A percentile compares a stretch with the other conserved stretches of the same genome.
phyloP scores from a whole-genome alignment of 257 asterid species.

The Euphrasia confusa region DNA sequence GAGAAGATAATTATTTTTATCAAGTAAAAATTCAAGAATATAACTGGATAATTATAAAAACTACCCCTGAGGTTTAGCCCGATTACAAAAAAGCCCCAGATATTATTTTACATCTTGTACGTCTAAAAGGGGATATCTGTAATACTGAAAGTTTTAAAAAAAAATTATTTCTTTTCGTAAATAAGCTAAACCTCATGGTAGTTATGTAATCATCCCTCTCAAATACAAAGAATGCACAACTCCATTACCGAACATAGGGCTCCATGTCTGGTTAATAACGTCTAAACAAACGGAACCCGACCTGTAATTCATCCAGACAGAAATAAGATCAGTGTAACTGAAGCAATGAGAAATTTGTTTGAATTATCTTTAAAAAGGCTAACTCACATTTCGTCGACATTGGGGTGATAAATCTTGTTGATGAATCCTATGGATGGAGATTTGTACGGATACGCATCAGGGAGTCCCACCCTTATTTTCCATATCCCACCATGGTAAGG shows the following conservation, averaged over 20 bases:
- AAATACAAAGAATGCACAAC: not conserved
- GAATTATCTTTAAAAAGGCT: not conserved
- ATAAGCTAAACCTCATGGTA: not conserved
- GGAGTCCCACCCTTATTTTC: slow-evolving; percentile 96
- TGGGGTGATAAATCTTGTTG: slow-evolving; percentile 94
- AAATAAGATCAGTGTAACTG: not conserved
- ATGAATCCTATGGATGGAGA: slow-evolving; percentile 96
- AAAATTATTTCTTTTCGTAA: not conserved
- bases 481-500: slow-evolving; percentile 96
- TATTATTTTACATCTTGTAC: not conserved
- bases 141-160: too few relatives aligned
- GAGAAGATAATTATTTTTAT: not conserved
- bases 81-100: not conserved
- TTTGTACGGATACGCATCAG: slow-evolving; percentile 95
- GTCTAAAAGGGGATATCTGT: not conserved
- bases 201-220: not conserved
- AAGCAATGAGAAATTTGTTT: not conserved
- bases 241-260: slow-evolving; percentile 95
- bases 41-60: not conserved
- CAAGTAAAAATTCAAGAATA: slow-evolving; percentile 5
- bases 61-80: not conserved
- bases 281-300: slow-evolving; percentile 96
- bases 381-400: slow-evolving; percentile 93
- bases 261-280: slow-evolving; percentile 97
- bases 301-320: slow-evolving; percentile 43